Percentiles rank a stretch among this genome's conserved stretches.
phyloP scores from a whole-genome alignment of 2,329 filamentous ascomycete species.

The Sporothrix curviconia region DNA sequence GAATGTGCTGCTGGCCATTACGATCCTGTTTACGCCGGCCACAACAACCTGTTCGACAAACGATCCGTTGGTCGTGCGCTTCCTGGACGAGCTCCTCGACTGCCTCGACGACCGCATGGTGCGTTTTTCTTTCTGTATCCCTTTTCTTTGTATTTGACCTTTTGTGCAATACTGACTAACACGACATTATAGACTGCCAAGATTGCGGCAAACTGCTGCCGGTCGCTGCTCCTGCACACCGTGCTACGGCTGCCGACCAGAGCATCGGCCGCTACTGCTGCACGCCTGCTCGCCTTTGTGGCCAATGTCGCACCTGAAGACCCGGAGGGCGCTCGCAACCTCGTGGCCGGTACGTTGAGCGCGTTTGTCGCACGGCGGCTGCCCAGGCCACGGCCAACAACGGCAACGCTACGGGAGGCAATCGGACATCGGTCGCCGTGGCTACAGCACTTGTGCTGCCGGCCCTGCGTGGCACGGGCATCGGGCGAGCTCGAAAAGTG shows the following conservation, averaged over 20 bases:
- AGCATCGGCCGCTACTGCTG: constrained; percentile 67
- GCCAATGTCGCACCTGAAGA: constrained; percentile 66
- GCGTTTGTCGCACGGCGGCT: constrained; percentile 51
- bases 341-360: constrained; percentile 68
- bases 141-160: not conserved
- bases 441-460: constrained; percentile 74
- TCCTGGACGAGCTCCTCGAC: constrained; percentile 75
- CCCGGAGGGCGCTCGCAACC: constrained; percentile 64
- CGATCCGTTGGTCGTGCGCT: constrained; percentile 67
- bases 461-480: constrained; percentile 65
- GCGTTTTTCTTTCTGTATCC: constrained; percentile 19
- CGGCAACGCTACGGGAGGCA: constrained; percentile 27
- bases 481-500: constrained; percentile 32
- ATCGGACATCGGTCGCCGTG: constrained; percentile 40
- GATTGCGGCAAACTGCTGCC: constrained; percentile 83
- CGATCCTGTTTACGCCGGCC: constrained; percentile 80
- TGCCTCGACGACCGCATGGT: constrained; percentile 74
- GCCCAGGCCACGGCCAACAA: not conserved
- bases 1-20: constrained; percentile 82
- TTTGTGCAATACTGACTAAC: no score
- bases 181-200: constrained; percentile 66
- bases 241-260: constrained; percentile 59
- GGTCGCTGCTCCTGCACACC: constrained; percentile 69
- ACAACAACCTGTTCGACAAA: constrained; percentile 65
- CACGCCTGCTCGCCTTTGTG: constrained; percentile 69